Base-by-base conservation (phyloP, 805 yeast genomes). In the Wickerhamomyces rabaulensis region DNA sequence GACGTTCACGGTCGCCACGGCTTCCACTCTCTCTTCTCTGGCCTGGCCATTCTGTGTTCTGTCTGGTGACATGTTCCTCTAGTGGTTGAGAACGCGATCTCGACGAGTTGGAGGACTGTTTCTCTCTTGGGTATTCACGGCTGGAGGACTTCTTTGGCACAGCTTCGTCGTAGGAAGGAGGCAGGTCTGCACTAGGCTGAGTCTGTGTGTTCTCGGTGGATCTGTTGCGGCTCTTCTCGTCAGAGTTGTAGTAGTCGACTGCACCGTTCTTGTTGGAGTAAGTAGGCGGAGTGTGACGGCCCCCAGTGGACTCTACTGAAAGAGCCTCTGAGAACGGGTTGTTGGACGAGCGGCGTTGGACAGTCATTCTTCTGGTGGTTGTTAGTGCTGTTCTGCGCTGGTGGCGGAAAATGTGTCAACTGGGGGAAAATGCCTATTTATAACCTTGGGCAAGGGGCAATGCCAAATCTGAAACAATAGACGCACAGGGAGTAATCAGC, bases 81-180 rank as follows among this genome's bases (percentile, higher is more conserved):
- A 36, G 38, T 56, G 63, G 50, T 35, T 55, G 65, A 20, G 51
- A 38, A 9, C 45, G 40, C 58, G 66, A 47, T 57, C 60, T 25
- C 61, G 65, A 9, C 27, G 61, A 48, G 37, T 66, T 43, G 6
- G 60, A 47, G 39, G 66, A 39, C 21, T 41, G 44, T 53, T 79
- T 80, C 51, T 80, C 87, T 49, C 70, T 68, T 44, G 85, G 84
- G 57, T 78, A 79, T 48, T 75, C 78, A 19, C 47, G 45, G 23
- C 61, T 49, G 38, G 58, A 65, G 10, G 66, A 58, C 26, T 66
- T 63, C 22, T 70, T 71, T 16, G 68, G 62, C 2, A 87, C 81
- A 19, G 75, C 84, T 54, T 83, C 90, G 52, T 82, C 87, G 57
- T 84, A 83, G 0, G 88, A 71, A 8, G 90, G 89, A 6, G 88